Conservation (phyloP, 2,329 filamentous ascomycete genomes). For the Ophiostoma sp. region DNA sequence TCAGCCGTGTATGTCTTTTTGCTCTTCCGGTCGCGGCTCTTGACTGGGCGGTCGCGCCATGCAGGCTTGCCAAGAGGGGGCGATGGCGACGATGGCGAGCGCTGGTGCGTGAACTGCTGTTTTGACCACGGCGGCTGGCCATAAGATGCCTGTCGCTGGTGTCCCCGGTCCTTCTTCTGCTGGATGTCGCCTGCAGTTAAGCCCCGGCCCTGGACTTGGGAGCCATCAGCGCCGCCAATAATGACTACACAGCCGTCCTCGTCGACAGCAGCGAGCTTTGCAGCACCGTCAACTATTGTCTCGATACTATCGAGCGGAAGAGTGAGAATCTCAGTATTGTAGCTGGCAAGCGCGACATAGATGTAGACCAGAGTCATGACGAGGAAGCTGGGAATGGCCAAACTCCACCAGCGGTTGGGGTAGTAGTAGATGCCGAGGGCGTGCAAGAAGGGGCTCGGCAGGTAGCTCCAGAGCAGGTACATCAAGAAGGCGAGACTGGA, state of each 20-base stretch:
- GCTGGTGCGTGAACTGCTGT: constrained; percentile 20
- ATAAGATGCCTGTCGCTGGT: constrained; percentile 14
- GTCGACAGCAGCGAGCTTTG: constrained; percentile 73
- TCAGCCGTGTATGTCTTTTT: constrained; percentile 28
- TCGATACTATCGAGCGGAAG: constrained; percentile 73
- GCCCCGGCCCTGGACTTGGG: constrained; percentile 21
- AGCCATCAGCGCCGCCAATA: constrained; percentile 22
- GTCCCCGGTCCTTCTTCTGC: constrained; percentile 7
- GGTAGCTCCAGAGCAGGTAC: constrained; percentile 76
- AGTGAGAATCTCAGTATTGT: constrained; percentile 86
- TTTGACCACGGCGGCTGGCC: constrained; percentile 13
- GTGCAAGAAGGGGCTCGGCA: constrained; percentile 86
- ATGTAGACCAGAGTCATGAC: constrained; percentile 88
- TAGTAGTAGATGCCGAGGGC: constrained; percentile 95
- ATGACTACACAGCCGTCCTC: constrained; percentile 22
- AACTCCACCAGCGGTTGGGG: constrained; percentile 94
- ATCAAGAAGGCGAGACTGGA: constrained; percentile 73
- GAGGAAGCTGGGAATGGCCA: constrained; percentile 84
- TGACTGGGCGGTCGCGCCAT: constrained; percentile 16
- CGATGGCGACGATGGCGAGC: constrained; percentile 26
- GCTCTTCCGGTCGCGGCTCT: constrained; percentile 30
- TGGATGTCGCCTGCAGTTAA: constrained; percentile 11
- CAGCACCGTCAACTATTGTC: constrained; percentile 86
- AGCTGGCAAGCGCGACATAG: constrained; percentile 83
- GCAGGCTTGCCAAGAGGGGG: constrained; percentile 22